Evolutionary conservation across 805 yeast species (phyloP).

Genomic region (Wickerhamomyces chaumierensis): DNA sequence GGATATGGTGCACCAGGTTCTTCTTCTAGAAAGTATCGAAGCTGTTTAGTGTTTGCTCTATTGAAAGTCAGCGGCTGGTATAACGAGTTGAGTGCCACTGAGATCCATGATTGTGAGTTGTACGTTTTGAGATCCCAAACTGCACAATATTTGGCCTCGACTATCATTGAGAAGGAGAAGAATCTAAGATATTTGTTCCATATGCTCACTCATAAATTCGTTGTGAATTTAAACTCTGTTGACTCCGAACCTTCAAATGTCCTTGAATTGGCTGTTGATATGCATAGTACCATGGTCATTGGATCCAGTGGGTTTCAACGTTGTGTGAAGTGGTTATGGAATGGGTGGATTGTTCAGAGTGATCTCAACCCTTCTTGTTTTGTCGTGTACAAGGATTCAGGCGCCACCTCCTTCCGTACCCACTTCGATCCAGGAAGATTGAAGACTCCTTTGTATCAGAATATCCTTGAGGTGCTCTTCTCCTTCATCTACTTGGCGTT

Average conservation of each 20-base stretch:
- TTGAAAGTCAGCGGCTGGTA: slow-evolving; percentile 78
- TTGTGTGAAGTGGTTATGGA: slow-evolving; percentile 84
- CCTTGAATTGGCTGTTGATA: slow-evolving; percentile 75
- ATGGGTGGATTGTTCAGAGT: slow-evolving; percentile 84
- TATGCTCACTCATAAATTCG: slow-evolving; percentile 67
- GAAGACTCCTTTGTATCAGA: slow-evolving; percentile 79
- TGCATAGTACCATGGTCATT: slow-evolving; percentile 68
- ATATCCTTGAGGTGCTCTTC: slow-evolving; percentile 54
- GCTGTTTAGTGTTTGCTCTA: slow-evolving; percentile 58
- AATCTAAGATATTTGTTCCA: slow-evolving; percentile 53
- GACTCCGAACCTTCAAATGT: slow-evolving; percentile 64
- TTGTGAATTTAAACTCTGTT: slow-evolving; percentile 48
- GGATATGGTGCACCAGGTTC: slow-evolving; percentile 47
- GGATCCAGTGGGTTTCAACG: slow-evolving; percentile 77
- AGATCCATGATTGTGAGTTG: slow-evolving; percentile 58
- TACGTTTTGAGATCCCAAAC: slow-evolving; percentile 49
- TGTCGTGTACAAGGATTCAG: slow-evolving; percentile 48
- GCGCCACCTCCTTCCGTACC: slow-evolving; percentile 37
- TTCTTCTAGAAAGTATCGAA: slow-evolving; percentile 50
- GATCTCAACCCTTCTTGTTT: slow-evolving; percentile 59
- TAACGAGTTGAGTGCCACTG: slow-evolving; percentile 41
- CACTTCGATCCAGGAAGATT: slow-evolving; percentile 80
- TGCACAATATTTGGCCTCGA: slow-evolving; percentile 66
- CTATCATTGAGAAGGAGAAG: slow-evolving; percentile 50
- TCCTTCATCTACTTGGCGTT: slow-evolving; percentile 51